A percentile compares a stretch with the other conserved stretches of the same genome.
Evolutionary conservation across 257 asterid genomes (phyloP).

Genomic region (Prunella vulgaris): DNA sequence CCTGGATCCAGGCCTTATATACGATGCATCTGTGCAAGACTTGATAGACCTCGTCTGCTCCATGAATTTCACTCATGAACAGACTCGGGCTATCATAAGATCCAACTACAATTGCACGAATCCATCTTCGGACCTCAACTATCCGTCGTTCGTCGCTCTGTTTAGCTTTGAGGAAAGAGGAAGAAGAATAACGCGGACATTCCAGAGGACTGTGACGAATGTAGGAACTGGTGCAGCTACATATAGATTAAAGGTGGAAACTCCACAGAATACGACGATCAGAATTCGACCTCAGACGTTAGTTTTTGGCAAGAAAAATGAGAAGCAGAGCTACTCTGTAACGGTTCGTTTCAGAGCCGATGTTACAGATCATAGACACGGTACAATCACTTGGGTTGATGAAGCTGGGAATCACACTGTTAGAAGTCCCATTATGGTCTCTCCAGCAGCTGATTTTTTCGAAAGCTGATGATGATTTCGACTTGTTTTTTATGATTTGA

Average conservation of each 20-base stretch:
- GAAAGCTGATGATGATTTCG: too few relatives aligned
- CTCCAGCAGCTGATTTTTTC: slow-evolving; percentile 3
- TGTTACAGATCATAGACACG: slow-evolving; percentile 7
- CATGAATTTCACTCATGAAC: slow-evolving; percentile 34
- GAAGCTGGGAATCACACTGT: slow-evolving; percentile 26
- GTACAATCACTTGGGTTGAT: slow-evolving; percentile 31
- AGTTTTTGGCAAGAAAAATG: background rate
- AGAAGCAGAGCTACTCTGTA: background rate
- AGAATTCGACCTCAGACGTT: background rate
- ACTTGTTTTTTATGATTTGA: too few relatives aligned
- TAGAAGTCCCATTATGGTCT: slow-evolving; percentile 31
- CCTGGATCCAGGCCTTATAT: slow-evolving; percentile 33
- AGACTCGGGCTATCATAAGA: slow-evolving; percentile 28
- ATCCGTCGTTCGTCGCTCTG: slow-evolving; percentile 35
- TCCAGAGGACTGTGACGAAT: slow-evolving; percentile 25
- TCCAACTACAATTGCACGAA: slow-evolving; percentile 32
- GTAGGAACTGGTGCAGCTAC: slow-evolving; percentile 26
- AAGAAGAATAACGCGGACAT: slow-evolving; percentile 10
- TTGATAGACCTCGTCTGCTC: slow-evolving; percentile 33
- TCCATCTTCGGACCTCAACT: slow-evolving; percentile 35
- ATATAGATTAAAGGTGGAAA: background rate
- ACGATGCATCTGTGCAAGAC: slow-evolving; percentile 31
- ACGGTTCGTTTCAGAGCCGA: slow-evolving; percentile 15
- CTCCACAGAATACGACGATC: background rate
- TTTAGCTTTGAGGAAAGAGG: slow-evolving; percentile 10